Evolutionary conservation across 2,329 filamentous ascomycete species (phyloP), one percentile per base, ranked within the genome.

Genomic region (Claviceps citrina): DNA sequence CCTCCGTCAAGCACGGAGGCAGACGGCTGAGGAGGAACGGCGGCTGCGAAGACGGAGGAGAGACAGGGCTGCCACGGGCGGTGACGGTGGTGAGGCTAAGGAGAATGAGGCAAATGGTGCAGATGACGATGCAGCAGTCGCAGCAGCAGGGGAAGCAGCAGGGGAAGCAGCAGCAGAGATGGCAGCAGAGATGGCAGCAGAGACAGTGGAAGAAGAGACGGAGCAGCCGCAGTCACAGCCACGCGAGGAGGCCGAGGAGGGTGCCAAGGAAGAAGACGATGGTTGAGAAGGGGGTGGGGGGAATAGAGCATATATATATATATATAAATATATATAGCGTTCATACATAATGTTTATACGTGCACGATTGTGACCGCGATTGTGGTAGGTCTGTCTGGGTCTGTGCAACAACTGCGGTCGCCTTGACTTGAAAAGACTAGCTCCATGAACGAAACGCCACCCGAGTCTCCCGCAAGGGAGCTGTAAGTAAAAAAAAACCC

Each of bases 1-100:
- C 44, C 66, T 84, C 42, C 65, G 85, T 40, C 70, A 65, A 56
- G 60, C 65, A 46, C 57, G 70, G 51, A 64, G 81, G 52, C 81
- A 87, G 55, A 84, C 76, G 45, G 83, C 84, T 2, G 84, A 91
- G 49, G 81, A 84, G 47, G 84, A 93, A 60, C 67, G 84, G 40
- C 71, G 76, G 42, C 66, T 73, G 46, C 64, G 84, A 31, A 65
- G 84, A 50, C 63, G 81, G 46, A 66, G 84, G 49, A 66, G 82
- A 46, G 73, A 81, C 43, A 79, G 74, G 52, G 67, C 70, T 8
- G 58, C 60, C 10, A 54, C 59, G 13, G 65, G 48, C 33, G 15
- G 51, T 56, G 33, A 37, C 18, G 12, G 57, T 15, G 24, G 59
- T 7, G 51, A 56, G 25, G 34, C 40, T 16, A 47, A 47, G 27